These are phyloP conservation scores for Circinella minor DNA, from an alignment of 371 early-diverging fungal genomes.

Conservation along the genomic window DNA sequence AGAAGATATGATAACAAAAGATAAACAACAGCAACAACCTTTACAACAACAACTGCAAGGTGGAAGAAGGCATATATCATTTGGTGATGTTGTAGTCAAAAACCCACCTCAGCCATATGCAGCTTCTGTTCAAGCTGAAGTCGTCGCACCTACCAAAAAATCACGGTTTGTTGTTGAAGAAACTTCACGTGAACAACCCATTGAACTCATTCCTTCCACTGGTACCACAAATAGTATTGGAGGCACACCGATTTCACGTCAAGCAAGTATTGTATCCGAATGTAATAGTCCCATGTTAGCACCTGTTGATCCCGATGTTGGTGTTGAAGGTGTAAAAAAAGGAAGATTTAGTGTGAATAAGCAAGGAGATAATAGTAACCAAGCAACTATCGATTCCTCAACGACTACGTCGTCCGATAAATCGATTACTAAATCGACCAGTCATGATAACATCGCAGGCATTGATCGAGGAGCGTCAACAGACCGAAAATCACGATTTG, in stretches of 20 bases:
- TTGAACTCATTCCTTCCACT: background rate
- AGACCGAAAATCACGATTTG: conserved; percentile 25
- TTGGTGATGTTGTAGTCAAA: conserved; percentile 35
- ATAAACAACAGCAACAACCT: background rate
- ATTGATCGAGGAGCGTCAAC: background rate
- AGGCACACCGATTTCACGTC: background rate
- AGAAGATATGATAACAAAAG: conserved; percentile 3
- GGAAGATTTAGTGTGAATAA: conserved; percentile 16
- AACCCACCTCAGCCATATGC: conserved; percentile 24
- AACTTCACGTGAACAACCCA: conserved; percentile 17
- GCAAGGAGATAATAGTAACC: background rate
- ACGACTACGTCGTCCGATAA: conserved; percentile 1
- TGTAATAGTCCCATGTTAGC: conserved; percentile 8
- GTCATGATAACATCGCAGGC: conserved; percentile 13
- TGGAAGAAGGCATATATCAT: conserved; percentile 29
- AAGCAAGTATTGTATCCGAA: background rate
- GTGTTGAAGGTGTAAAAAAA: conserved; percentile 6
- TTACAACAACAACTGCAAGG: background rate
- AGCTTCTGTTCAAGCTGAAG: conserved; percentile 11
- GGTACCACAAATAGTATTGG: background rate
- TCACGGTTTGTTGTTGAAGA: conserved; percentile 54
- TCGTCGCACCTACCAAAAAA: conserved; percentile 26
- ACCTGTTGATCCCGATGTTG: background rate
- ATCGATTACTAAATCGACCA: conserved; percentile 1
- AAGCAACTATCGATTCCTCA: background rate